Base-by-base conservation (phyloP, 352 stramenopile genomes). In the Globisporangium middletonii region DNA sequence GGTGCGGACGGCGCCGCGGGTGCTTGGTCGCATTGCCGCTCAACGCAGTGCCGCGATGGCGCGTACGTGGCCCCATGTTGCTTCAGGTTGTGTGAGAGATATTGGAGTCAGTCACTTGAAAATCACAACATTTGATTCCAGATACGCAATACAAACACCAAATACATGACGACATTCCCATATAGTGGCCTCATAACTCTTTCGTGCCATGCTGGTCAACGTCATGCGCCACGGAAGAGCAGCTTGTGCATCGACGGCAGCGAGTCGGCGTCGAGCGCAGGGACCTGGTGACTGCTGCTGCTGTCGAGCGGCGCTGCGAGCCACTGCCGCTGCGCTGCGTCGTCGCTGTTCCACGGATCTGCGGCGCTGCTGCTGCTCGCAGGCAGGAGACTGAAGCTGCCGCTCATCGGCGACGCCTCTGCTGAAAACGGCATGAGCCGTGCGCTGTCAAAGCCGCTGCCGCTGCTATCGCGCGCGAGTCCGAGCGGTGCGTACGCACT, bases 201-300 rank as follows among this genome's bases (percentile, higher is more conserved):
- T 38, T 38, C 33, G 33, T 38, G 33, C 33, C 33, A 35, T 8
- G 30, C 30, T 35, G 7, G 33, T 11, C 7, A 38, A 38, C 33
- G 33, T 38, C 7, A 38, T 38, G 4, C 33, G 33, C 33, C 33
- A 38, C 77, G 73, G 51, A 72, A 77, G 38, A 89, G 67, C 52
- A 87, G 61, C 42, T 83, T 79, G 50, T 67, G 80, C 60, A 89
- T 85, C 49, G 79, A 82, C 23, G 79, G 77, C 50, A 89, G 72
- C 56, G 76, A 84, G 35, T 87, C 76, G 13, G 50, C 26, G 50
- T 67, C 61, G 37, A 60, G 35, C 28, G 37, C 33, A 8, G 19
- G 6, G 33, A 38, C 33, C 33, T 38, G 33, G 33, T 38, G 33
- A 12, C 7, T 38, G 33, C 33, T 38, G 33, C 33, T 18, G 16